Evolutionary conservation across 2,329 filamentous ascomycete species (phyloP), one percentile per base, ranked within the genome.

Genomic region (Curvularia hawaiiensis): DNA sequence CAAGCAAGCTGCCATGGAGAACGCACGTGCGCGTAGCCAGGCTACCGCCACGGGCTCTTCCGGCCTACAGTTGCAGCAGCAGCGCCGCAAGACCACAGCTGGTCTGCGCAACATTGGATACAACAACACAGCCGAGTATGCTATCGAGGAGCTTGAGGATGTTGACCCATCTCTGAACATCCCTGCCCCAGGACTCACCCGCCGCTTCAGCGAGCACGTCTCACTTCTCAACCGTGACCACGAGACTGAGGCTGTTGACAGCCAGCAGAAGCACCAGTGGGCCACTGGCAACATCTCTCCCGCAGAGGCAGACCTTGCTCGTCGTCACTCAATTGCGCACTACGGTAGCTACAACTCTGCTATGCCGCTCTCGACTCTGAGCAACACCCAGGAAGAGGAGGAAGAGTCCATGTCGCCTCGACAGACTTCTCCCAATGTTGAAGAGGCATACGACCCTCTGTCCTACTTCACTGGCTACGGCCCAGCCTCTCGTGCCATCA

Each of bases 311-410:
- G 71, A 74, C 39, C 89, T 92, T 68, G 92, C 90, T 67, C 85
- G 91, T 58, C 86, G 91, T 28, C 91, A 94, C 75, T 94, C 91
- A 1, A 91, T 95, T 70, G 91, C 80, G 14, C 79, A 75, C 38
- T 71, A 72, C 33, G 62, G 64, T 26, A 69, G 63, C 44, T 69
- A 75, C 43, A 65, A 63, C 12, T 59, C 63, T 9, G 62, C 61
- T 2, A 67, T 73, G 59, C 63, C 66, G 3, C 48, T 65, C 2
- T 59, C 67, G 0, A 70, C 68, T 6, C 56, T 75, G 43, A 62
- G 63, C 48, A 69, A 75, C 58, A 75, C 71, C 0, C 65, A 71
- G 44, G 71, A 74, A 51, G 70, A 72, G 35, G 69, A 73, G 12
- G 71, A 72, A 52, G 67, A 64, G 33, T 51, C 65, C 7, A 59